Evolutionary conservation across 768 basidiomycete species (phyloP), one percentile per base, ranked within the genome.

Genomic region (Lactarius vividus): DNA sequence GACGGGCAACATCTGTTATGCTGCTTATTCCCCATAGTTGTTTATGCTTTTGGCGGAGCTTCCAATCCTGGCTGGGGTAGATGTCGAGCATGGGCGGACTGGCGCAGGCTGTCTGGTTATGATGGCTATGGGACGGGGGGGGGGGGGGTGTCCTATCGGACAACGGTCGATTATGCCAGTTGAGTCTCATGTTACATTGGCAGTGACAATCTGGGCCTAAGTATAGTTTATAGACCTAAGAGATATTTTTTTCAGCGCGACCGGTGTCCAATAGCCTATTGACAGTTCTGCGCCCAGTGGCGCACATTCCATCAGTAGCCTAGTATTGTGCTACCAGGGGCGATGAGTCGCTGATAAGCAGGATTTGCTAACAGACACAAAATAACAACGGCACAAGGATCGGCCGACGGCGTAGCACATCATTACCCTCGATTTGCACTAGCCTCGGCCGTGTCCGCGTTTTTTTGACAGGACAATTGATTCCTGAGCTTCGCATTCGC

Each of bases 1-100:
- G 52, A 97, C 94, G 0, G 94, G 92, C 2, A 94, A 96, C 75
- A 95, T 96, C 58, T 89, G 95, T 31, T 91, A 90, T 67, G 88
- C 89, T 98, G 96, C 76, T 87, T 92, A 73, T 95, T 98, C 79
- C 37, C 10, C 15, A 3, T 39, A 10, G 82, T 97, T 92, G 3
- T 63, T 81, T 59, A 91, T 96, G 88, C 80, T 97, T 15, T 88
- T 88, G 84, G 69, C 85, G 1, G 89, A 94, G 0, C 77, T 96
- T 1, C 96, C 95, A 0, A 77, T 96, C 0, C 80, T 98, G 7
- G 71, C 77, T 67, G 79, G 80, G 42, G 91, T 96, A 3, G 81
- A 95, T 72, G 81, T 92, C 1, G 85, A 86, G 57, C 73, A 73
- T 53, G 95, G 96, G 1, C 72, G 80, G 62, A 70, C 76, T 28